Evolutionary conservation across 257 asterid species (phyloP).

Genomic region (Forsythia viridissima): DNA sequence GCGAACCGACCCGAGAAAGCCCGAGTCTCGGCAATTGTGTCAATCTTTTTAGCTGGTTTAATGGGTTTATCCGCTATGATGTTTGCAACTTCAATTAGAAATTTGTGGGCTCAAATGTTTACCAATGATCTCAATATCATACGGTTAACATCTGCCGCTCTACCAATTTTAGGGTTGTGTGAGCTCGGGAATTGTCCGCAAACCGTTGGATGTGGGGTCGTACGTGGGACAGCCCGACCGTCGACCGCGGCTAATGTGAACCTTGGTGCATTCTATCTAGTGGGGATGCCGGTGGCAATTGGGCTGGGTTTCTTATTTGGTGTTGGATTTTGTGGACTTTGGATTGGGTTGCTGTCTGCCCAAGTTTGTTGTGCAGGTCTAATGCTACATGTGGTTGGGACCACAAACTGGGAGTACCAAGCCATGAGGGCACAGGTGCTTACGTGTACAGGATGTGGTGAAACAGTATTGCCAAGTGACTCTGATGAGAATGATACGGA

Average conservation of each 20-base stretch:
- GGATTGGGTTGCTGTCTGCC: slow-evolving; percentile 79
- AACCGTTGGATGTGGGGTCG: slow-evolving; percentile 84
- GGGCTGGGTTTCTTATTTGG: slow-evolving; percentile 60
- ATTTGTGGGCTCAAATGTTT: slow-evolving; percentile 69
- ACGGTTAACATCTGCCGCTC: slow-evolving; percentile 61
- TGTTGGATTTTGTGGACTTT: slow-evolving; percentile 74
- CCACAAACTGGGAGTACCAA: slow-evolving; percentile 70
- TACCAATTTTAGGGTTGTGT: slow-evolving; percentile 78
- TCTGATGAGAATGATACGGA: slow-evolving; percentile 8
- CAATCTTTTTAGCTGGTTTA: slow-evolving; percentile 48
- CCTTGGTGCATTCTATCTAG: slow-evolving; percentile 76
- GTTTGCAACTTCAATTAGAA: slow-evolving; percentile 46
- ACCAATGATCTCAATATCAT: slow-evolving; percentile 45
- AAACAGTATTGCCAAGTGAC: slow-evolving; percentile 27
- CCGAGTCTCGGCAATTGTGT: slow-evolving; percentile 41
- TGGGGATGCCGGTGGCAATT: slow-evolving; percentile 80
- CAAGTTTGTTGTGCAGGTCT: slow-evolving; percentile 80
- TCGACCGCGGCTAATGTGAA: slow-evolving; percentile 79
- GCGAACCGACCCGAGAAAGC: slow-evolving; percentile 69
- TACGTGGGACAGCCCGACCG: slow-evolving; percentile 80
- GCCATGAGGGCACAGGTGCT: slow-evolving; percentile 72
- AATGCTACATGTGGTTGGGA: slow-evolving; percentile 76
- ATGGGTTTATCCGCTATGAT: slow-evolving; percentile 64
- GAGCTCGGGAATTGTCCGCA: slow-evolving; percentile 93
- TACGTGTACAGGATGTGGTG: slow-evolving; percentile 57